phyloP scores from a whole-genome alignment of 345 rosid species.

The Brassica cretica region DNA sequence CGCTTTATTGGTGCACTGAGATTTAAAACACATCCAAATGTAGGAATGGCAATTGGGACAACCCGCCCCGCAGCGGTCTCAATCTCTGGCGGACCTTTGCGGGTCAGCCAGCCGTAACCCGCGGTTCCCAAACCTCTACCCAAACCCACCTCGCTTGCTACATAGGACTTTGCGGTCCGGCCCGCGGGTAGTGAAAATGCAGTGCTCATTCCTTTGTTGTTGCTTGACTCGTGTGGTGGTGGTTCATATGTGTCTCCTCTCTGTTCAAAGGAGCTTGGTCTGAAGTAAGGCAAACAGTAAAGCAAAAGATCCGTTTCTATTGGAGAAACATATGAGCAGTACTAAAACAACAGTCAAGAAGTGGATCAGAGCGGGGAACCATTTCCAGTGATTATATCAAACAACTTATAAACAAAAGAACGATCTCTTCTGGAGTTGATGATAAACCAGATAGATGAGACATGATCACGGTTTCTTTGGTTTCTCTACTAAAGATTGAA shows the following conservation, averaged over 20 bases:
- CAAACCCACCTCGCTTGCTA: too few relatives aligned
- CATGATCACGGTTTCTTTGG: not conserved
- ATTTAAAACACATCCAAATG: too few relatives aligned
- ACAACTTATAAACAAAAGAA: not conserved
- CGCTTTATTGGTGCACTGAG: too few relatives aligned
- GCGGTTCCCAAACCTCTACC: too few relatives aligned
- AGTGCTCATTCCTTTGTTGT: too few relatives aligned
- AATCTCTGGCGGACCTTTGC: too few relatives aligned
- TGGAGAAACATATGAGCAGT: not conserved
- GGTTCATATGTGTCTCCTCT: slow-evolving; percentile 44
- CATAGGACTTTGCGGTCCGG: too few relatives aligned
- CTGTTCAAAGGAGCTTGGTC: slow-evolving; percentile 66
- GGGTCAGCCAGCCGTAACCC: too few relatives aligned
- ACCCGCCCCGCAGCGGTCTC: too few relatives aligned
- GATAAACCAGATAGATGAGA: slow-evolving; percentile 9
- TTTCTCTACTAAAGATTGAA: too few relatives aligned
- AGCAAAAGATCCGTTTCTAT: slow-evolving; percentile 3
- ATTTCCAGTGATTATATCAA: not conserved
- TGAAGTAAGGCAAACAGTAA: slow-evolving; percentile 26
- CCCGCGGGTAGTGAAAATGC: too few relatives aligned
- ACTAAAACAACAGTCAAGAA: slow-evolving; percentile 3
- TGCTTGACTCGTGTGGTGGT: slow-evolving; percentile 31
- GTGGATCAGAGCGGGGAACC: not conserved
- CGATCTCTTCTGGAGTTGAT: not conserved
- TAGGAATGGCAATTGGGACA: too few relatives aligned